phyloP scores from a whole-genome alignment of 768 basidiomycete genomes.

The Rhodotorula babjevae region DNA sequence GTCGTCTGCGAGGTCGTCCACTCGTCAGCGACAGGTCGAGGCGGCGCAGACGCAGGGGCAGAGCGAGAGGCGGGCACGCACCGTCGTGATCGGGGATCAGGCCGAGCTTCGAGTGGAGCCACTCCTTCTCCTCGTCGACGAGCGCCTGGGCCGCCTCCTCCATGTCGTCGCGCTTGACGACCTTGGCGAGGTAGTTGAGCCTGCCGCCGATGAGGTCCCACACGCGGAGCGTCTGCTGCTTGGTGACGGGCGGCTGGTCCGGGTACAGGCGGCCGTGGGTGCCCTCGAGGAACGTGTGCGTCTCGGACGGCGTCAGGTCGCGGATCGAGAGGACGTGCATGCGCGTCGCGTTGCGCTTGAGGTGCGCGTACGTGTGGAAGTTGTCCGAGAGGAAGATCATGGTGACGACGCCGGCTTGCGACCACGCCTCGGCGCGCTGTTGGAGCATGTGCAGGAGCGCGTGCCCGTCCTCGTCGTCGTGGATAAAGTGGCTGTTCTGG shows the following conservation, averaged over 20 bases:
- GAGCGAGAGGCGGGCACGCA: conserved; percentile 53
- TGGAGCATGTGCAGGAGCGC: conserved; percentile 80
- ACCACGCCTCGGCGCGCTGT: conserved; percentile 77
- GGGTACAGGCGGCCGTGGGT: conserved; percentile 53
- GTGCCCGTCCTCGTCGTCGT: conserved; percentile 63
- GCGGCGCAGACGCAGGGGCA: too few relatives aligned
- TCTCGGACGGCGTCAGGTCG: conserved; percentile 62
- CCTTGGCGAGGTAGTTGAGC: conserved; percentile 67
- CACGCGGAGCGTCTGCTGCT: conserved; percentile 53
- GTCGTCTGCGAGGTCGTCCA: conserved; percentile 62
- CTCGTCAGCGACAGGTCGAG: too few relatives aligned
- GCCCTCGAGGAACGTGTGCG: conserved; percentile 56
- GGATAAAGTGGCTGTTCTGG: conserved; percentile 71
- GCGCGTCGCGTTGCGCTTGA: conserved; percentile 54
- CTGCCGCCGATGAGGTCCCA: conserved; percentile 64
- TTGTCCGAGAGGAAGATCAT: conserved; percentile 47
- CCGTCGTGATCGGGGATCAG: neutral
- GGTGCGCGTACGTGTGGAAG: conserved; percentile 36
- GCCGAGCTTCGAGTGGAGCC: conserved; percentile 55
- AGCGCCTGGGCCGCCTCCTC: conserved; percentile 60
- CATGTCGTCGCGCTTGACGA: conserved; percentile 62
- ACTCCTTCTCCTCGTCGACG: conserved; percentile 68
- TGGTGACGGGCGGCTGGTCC: conserved; percentile 48
- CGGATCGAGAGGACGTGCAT: conserved; percentile 73
- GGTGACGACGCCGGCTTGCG: conserved; percentile 62